phyloP scores from a whole-genome alignment of 2,329 filamentous ascomycete genomes.

The Camillea tinctor region DNA sequence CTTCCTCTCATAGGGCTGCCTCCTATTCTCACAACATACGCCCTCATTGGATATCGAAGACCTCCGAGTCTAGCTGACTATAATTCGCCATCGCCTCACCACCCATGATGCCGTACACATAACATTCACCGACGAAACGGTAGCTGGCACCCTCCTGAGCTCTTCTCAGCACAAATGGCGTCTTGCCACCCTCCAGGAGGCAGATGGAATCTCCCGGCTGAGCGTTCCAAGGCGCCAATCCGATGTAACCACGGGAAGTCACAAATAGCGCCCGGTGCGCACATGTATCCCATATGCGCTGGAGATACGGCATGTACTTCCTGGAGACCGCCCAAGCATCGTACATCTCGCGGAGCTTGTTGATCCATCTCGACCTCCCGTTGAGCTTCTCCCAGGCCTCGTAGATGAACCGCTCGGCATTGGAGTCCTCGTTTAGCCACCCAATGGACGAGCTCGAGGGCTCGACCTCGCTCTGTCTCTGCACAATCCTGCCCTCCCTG shows the following conservation, averaged over 20 bases:
- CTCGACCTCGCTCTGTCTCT: slow-evolving; percentile 1
- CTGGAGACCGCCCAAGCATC: slow-evolving; percentile 3
- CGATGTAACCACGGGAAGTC: slow-evolving; percentile 14
- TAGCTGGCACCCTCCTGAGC: neutral
- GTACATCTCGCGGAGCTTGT: slow-evolving; percentile 5
- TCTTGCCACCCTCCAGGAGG: slow-evolving; percentile 13
- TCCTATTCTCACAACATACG: neutral
- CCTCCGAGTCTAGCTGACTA: neutral
- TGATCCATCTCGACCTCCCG: slow-evolving; percentile 5
- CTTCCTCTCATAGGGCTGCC: too few species aligned
- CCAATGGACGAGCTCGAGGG: neutral
- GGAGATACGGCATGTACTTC: slow-evolving; percentile 8
- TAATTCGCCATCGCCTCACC: neutral
- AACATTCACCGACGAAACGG: neutral
- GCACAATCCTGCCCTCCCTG: slow-evolving; percentile 2
- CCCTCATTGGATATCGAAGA: neutral
- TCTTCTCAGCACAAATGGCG: slow-evolving; percentile 14
- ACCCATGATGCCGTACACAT: neutral
- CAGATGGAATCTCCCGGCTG: slow-evolving; percentile 12
- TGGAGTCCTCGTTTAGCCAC: neutral
- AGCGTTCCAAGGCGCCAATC: slow-evolving; percentile 17
- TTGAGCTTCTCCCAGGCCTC: slow-evolving; percentile 5
- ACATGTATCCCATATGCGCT: slow-evolving; percentile 7
- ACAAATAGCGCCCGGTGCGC: slow-evolving; percentile 15
- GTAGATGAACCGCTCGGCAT: slow-evolving; percentile 3